A percentile compares a stretch with the other conserved stretches of the same genome.
phyloP scores from a whole-genome alignment of 345 rosid species.

The Populus alba region DNA sequence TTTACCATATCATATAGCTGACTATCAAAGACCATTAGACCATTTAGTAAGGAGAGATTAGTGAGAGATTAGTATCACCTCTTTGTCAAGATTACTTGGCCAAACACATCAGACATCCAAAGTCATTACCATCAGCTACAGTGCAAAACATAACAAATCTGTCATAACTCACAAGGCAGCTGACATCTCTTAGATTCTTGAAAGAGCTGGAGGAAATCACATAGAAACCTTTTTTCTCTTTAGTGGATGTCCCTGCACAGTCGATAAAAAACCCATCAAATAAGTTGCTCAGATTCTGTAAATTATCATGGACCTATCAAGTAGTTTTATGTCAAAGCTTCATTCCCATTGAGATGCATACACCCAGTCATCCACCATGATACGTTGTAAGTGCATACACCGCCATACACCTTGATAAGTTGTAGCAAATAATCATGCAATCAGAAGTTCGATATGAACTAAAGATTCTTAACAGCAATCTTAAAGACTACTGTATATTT shows the following conservation, averaged over 20 bases:
- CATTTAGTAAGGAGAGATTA: background rate
- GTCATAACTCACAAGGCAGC: background rate
- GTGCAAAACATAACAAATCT: background rate
- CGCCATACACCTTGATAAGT: background rate
- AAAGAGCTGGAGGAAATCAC: background rate
- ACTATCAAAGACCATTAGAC: background rate
- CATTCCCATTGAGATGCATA: background rate
- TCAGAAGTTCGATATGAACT: background rate
- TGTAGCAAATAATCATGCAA: background rate
- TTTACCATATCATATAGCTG: background rate
- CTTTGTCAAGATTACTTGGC: background rate
- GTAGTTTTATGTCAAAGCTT: background rate
- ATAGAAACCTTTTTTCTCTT: background rate
- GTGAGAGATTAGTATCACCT: background rate
- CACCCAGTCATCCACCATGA: background rate
- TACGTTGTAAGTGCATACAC: background rate
- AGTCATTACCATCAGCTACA: background rate
- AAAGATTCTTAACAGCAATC: background rate
- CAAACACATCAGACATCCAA: background rate
- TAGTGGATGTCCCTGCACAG: slow-evolving; percentile 14
- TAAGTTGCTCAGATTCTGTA: slow-evolving; percentile 12
- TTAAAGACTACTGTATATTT: no score
- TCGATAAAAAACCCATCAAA: slow-evolving; percentile 3
- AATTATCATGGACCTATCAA: background rate
- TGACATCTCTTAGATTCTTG: slow-evolving; percentile 1